Evolutionary conservation across 176 grass and related monocot genomes (phyloP).

Genomic region (Ananas comosus): DNA sequence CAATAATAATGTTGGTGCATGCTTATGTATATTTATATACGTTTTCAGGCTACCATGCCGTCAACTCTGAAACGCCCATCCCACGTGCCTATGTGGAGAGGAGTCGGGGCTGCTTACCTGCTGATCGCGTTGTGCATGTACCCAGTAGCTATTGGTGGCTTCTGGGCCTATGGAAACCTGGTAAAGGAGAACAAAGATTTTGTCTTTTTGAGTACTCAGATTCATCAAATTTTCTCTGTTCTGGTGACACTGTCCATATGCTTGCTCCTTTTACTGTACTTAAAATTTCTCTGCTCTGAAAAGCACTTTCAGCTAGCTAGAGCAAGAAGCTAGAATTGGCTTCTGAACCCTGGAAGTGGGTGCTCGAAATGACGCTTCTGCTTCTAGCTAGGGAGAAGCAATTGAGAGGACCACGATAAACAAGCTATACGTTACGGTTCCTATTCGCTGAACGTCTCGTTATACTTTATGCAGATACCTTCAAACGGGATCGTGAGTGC

Average conservation of each 20-base stretch:
- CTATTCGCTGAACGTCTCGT: not conserved
- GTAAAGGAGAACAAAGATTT: slow-evolving; percentile 14
- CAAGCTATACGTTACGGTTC: not conserved
- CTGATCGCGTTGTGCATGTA: slow-evolving; percentile 63
- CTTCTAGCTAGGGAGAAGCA: no score
- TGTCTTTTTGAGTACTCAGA: no score
- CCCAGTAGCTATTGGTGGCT: slow-evolving; percentile 73
- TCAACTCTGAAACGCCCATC: slow-evolving; percentile 85
- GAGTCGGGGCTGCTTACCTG: slow-evolving; percentile 66
- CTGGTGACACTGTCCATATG: no score
- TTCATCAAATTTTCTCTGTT: no score
- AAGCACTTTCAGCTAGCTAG: no score
- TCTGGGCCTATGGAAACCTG: slow-evolving; percentile 88
- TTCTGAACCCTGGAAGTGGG: no score
- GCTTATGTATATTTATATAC: not conserved
- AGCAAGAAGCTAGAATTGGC: no score
- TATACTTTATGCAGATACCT: slow-evolving; percentile 37
- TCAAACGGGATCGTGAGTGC: slow-evolving; percentile 56
- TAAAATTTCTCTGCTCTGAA: no score
- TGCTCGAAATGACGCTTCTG: no score
- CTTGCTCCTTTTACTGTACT: no score
- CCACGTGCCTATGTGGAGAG: slow-evolving; percentile 92
- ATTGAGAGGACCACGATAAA: no score
- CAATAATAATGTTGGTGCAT: not conserved
- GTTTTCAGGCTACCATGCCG: slow-evolving; percentile 81